Evolutionary conservation across 495 filamentous ascomycete species (phyloP).

Genomic region (Penicillium mononematosum): DNA sequence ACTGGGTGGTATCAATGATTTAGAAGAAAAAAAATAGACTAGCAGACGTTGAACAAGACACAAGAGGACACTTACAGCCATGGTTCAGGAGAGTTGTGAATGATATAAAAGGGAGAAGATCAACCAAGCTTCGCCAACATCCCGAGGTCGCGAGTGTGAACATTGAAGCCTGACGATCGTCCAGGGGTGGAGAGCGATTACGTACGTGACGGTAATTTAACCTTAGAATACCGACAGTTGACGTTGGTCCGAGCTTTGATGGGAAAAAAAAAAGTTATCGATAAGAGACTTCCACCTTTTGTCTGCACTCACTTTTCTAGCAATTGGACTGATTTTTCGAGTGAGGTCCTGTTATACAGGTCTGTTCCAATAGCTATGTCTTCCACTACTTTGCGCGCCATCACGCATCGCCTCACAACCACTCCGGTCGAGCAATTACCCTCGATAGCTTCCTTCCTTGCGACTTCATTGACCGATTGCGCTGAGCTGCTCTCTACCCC

Average conservation of each 20-base stretch:
- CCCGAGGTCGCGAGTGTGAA: neutral
- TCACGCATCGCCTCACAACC: slow-evolving; percentile 65
- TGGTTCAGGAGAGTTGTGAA: slow-evolving; percentile 27
- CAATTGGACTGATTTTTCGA: neutral
- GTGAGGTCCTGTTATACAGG: neutral
- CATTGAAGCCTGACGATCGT: slow-evolving; percentile 20
- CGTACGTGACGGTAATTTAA: slow-evolving; percentile 33
- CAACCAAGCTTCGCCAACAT: slow-evolving; percentile 12
- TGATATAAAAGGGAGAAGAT: slow-evolving; percentile 19
- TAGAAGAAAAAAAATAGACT: slow-evolving; percentile 1
- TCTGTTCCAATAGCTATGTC: slow-evolving; percentile 17
- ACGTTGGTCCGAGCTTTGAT: slow-evolving; percentile 28
- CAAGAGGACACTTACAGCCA: slow-evolving; percentile 36
- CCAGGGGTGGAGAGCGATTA: slow-evolving; percentile 27
- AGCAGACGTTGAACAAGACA: neutral
- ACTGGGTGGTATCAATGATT: slow-evolving; percentile 5
- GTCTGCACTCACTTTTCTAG: slow-evolving; percentile 8
- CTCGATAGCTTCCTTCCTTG: slow-evolving; percentile 57
- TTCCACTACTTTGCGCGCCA: slow-evolving; percentile 51
- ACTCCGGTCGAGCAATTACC: slow-evolving; percentile 64
- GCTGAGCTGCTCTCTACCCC: slow-evolving; percentile 55
- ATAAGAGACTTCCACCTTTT: slow-evolving; percentile 15
- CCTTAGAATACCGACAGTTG: slow-evolving; percentile 29
- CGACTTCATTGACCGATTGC: slow-evolving; percentile 60
- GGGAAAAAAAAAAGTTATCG: slow-evolving; percentile 26